Conservation (phyloP, 75 land plant genomes). For the Sequoiadendron giganteum region DNA sequence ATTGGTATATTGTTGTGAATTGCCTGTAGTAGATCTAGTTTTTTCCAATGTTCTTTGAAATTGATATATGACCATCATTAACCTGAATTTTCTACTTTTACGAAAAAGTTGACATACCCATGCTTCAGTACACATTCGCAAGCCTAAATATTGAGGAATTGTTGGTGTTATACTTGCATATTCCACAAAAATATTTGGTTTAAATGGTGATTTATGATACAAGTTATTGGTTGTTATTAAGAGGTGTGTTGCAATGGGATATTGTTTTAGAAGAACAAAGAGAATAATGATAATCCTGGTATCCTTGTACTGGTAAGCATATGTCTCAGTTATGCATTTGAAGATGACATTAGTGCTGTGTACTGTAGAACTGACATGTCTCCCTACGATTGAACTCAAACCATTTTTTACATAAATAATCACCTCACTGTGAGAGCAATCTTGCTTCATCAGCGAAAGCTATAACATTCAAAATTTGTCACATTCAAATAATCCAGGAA, state of each 20-base stretch:
- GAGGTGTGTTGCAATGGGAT: not conserved
- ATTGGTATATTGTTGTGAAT: not conserved
- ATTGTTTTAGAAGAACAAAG: not conserved
- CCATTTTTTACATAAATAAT: not conserved
- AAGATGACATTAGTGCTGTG: not conserved
- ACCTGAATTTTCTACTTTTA: not conserved
- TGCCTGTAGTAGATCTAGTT: not conserved
- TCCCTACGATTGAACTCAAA: not conserved
- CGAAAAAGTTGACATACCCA: not conserved
- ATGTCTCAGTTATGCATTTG: not conserved
- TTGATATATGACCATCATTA: not conserved
- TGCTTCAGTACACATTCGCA: not conserved
- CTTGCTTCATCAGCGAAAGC: not conserved
- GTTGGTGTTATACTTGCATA: not conserved
- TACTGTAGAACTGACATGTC: not conserved
- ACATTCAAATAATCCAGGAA: not conserved
- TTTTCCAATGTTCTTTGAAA: not conserved
- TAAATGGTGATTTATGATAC: not conserved
- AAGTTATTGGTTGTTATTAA: not conserved
- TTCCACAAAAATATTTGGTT: not conserved
- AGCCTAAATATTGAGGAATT: not conserved
- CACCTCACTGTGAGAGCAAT: not conserved
- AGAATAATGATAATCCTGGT: not conserved
- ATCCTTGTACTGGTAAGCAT: not conserved
- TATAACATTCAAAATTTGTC: not conserved